These are phyloP conservation scores for Suillus decipiens DNA, from an alignment of 768 basidiomycete genomes.

Conservation along the genomic window DNA sequence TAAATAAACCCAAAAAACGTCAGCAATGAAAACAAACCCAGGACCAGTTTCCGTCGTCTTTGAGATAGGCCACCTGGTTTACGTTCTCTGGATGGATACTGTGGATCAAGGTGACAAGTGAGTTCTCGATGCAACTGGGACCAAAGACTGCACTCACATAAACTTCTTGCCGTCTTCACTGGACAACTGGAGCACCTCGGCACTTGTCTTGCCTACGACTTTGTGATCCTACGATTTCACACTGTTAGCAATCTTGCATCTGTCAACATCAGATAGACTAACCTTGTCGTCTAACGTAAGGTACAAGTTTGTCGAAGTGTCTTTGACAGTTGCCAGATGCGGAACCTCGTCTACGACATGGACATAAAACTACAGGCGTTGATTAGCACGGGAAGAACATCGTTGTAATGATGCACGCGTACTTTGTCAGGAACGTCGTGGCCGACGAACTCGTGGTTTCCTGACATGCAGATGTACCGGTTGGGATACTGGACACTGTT, in stretches of 20 bases:
- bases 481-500: not conserved
- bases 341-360: not conserved
- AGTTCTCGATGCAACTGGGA: not conserved
- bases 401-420: not conserved
- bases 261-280: not conserved
- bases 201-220: not conserved
- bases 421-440: not conserved
- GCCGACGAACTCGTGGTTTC: not conserved
- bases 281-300: not conserved
- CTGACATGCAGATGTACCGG: not conserved
- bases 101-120: not conserved
- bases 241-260: not conserved
- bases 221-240: not conserved
- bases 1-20: not conserved
- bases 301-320: not conserved
- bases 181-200: not conserved
- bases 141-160: not conserved
- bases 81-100: not conserved
- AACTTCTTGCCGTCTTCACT: not conserved
- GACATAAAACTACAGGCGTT: not conserved
- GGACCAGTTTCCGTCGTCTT: not conserved
- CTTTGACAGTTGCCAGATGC: not conserved
- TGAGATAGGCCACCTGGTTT: not conserved
- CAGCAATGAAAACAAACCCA: not conserved
- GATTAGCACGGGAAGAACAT: not conserved